Evolutionary conservation across 2,329 filamentous ascomycete species (phyloP).

Genomic region (Aspergillus sp.): DNA sequence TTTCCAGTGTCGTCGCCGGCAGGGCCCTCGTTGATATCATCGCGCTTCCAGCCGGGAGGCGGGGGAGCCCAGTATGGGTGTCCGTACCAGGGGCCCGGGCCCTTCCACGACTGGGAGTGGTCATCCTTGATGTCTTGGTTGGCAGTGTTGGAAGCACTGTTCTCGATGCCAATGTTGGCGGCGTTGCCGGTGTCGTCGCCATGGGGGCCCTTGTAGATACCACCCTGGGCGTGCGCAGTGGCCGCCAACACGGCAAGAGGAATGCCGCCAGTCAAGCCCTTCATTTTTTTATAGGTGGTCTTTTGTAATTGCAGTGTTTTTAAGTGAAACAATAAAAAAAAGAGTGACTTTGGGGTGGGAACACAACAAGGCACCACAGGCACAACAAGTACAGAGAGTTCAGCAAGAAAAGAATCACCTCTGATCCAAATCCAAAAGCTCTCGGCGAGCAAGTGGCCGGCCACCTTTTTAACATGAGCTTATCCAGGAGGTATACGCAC

Average conservation of each 20-base stretch:
- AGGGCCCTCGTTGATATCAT: slow-evolving; percentile 7
- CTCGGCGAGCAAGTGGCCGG: not conserved
- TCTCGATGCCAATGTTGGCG: not conserved
- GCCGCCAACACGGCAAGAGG: slow-evolving; percentile 37
- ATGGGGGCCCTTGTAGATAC: slow-evolving; percentile 7
- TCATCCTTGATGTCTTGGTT: slow-evolving; percentile 1
- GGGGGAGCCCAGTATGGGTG: no score
- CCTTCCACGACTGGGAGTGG: slow-evolving; percentile 1
- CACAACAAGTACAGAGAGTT: slow-evolving; percentile 9
- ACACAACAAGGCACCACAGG: not conserved
- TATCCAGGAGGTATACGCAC: not conserved
- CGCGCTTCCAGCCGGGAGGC: not conserved
- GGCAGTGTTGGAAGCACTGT: not conserved
- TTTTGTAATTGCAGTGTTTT: not conserved
- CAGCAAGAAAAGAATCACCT: not conserved
- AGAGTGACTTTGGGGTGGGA: slow-evolving; percentile 15
- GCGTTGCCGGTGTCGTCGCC: slow-evolving; percentile 8
- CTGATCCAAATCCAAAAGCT: not conserved
- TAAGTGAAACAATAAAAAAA: no score
- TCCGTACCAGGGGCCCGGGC: no score
- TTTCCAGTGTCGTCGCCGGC: slow-evolving; percentile 6
- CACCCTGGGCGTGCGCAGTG: slow-evolving; percentile 24
- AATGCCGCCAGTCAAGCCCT: slow-evolving; percentile 36
- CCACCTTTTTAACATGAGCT: slow-evolving; percentile 18
- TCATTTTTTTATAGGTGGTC: slow-evolving; percentile 28